A percentile compares a stretch with the other conserved stretches of the same genome.
Evolutionary conservation across 2,329 filamentous ascomycete genomes (phyloP).

Genomic region (Colletotrichum australisinense): DNA sequence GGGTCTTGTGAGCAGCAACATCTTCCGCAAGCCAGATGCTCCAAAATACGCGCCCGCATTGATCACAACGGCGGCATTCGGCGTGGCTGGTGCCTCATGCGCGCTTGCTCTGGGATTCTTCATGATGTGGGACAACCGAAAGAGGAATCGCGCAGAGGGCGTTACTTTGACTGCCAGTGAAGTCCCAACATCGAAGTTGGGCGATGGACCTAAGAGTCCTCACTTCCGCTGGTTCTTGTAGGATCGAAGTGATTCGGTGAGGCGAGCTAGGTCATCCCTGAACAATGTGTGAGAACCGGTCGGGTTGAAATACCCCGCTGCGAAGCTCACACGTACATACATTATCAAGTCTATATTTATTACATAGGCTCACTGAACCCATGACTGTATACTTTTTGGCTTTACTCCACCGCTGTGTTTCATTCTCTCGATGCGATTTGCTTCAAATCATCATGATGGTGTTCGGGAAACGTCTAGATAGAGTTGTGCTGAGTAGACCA

Average conservation of each 20-base stretch:
- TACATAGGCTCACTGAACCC: too few relatives aligned
- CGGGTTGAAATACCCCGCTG: too few relatives aligned
- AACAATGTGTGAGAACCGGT: too few relatives aligned
- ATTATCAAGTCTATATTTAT: too few relatives aligned
- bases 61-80: conserved; percentile 73
- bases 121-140: conserved; percentile 68
- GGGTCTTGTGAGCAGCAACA: conserved; percentile 77
- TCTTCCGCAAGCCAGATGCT: conserved; percentile 73
- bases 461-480: too few relatives aligned
- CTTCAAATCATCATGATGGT: background rate
- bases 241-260: background rate
- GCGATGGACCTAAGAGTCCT: conserved; percentile 57
- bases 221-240: conserved; percentile 65
- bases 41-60: conserved; percentile 76
- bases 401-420: too few relatives aligned
- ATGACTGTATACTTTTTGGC: too few relatives aligned
- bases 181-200: conserved; percentile 61
- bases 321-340: too few relatives aligned
- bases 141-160: conserved; percentile 66
- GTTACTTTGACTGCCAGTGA: conserved; percentile 56
- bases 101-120: conserved; percentile 2
- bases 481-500: background rate
- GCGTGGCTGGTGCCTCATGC: conserved; percentile 64
- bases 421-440: background rate
- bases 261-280: too few relatives aligned